Evolutionary conservation across 176 grass and related monocot genomes (phyloP), one percentile per base, ranked within the genome.

Genomic region (Carex cristatella): DNA sequence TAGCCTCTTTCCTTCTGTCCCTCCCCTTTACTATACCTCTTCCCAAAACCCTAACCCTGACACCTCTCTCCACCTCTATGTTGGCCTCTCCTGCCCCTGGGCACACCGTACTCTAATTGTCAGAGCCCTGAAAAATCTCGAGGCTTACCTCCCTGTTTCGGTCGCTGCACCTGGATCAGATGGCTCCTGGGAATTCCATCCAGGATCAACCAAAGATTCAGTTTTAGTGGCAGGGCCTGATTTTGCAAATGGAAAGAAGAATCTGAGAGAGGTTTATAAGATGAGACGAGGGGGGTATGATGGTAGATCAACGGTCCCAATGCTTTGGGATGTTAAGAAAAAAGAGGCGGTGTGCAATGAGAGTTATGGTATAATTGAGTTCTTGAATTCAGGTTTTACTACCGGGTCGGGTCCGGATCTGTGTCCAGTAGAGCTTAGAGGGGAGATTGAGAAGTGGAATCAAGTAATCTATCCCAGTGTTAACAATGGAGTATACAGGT

Each of bases 281-380:
- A 79, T 71, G 65, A 89, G 88, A 53, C 55, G 44, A 61, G 93
- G 88, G 23, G 95, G 95, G 30, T 98, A 92, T 84, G 80, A 95
- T 19, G 95, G 95, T 28, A 83, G 95, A 87, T 89, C 93, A 7
- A 89, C 95, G 5, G 93, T 98, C 64, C 91, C 93, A 6, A 87
- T 98, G 95, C 88, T 98, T 33, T 98, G 93, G 95, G 95, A 98
- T 82, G 86, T 82, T 4, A 86, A 90, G 54, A 83, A 83, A 54
- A 90, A 92, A 33, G 91, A 95, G 86, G 93, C 95, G 14, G 88
- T 93, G 15, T 98, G 95, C 88, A 98, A 98, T 86, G 95, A 98
- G 89, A 98, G 95, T 86, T 93, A 94, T 81, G 91, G 88, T 77
- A 98, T 98, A 80, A 85, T 89, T 67, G 90, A 89, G 80, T 98